A percentile compares a stretch with the other conserved stretches of the same genome.
Conservation (phyloP, 768 basidiomycete genomes). For the Chlorophyllum brunneum region DNA sequence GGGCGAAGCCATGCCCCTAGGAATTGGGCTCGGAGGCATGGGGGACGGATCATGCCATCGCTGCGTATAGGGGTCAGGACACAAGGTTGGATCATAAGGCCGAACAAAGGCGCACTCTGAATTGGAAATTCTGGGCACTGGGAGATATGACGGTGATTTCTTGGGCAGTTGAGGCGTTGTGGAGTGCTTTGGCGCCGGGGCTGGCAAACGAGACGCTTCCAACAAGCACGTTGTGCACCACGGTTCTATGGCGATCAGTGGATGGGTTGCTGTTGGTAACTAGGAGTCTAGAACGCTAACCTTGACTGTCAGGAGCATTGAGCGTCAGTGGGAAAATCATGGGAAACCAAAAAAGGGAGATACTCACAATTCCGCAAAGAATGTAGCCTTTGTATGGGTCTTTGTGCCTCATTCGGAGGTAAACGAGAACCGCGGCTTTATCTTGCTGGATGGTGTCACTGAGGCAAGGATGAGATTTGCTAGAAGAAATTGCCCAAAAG, state of each 20-base stretch:
- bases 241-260: slow-evolving; percentile 41
- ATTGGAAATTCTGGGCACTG: slow-evolving; percentile 46
- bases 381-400: slow-evolving; percentile 74
- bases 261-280: background rate
- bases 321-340: slow-evolving; percentile 8
- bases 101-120: slow-evolving; percentile 35
- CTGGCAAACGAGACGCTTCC: slow-evolving; percentile 78
- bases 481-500: background rate
- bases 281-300: slow-evolving; percentile 14
- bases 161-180: slow-evolving; percentile 80
- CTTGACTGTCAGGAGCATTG: slow-evolving; percentile 16
- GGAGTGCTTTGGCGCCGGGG: slow-evolving; percentile 70
- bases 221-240: slow-evolving; percentile 69
- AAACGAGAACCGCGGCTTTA: slow-evolving; percentile 76
- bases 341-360: slow-evolving; percentile 5
- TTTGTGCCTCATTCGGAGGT: slow-evolving; percentile 77
- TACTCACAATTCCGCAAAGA: slow-evolving; percentile 68
- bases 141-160: slow-evolving; percentile 76
- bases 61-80: slow-evolving; percentile 28
- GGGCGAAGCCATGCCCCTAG: slow-evolving; percentile 25
- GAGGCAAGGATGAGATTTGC: slow-evolving; percentile 4
- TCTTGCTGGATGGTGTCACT: slow-evolving; percentile 77
- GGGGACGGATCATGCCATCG: slow-evolving; percentile 70
- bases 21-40: slow-evolving; percentile 48
- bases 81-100: background rate